These are phyloP conservation scores for Rosa hybrid DNA, from an alignment of 331 rosid genomes.

Conservation along the genomic window DNA sequence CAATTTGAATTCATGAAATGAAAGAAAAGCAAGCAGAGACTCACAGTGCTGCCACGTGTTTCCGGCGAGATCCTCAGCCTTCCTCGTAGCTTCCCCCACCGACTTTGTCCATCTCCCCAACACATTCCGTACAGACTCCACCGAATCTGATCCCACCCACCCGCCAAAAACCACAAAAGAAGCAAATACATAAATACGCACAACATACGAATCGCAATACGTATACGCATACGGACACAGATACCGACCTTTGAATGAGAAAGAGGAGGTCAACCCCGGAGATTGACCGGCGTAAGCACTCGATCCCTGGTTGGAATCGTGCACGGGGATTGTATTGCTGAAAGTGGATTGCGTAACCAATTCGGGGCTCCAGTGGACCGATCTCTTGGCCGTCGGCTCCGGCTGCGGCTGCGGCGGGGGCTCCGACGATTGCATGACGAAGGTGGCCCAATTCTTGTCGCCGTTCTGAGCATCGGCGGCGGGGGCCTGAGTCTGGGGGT, in stretches of 20 bases:
- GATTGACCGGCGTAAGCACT: constrained; percentile 39
- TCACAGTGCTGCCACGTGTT: constrained; percentile 95
- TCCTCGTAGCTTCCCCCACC: constrained; percentile 75
- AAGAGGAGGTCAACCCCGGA: constrained; percentile 36
- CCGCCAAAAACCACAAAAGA: not conserved
- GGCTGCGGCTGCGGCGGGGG: constrained; percentile 17
- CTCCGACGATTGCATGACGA: constrained; percentile 45
- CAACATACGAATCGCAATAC: not conserved
- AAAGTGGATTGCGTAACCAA: constrained; percentile 57
- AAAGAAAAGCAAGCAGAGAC: constrained; percentile 21
- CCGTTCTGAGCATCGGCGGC: constrained; percentile 32
- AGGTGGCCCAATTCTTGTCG: constrained; percentile 34
- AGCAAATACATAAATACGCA: constrained; percentile 5
- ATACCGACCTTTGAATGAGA: constrained; percentile 53
- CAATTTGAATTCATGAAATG: not conserved
- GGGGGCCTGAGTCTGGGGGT: not conserved
- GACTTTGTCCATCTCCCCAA: constrained; percentile 74
- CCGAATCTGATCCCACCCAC: constrained; percentile 55
- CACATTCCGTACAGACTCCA: constrained; percentile 57
- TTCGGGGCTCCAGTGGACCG: constrained; percentile 89
- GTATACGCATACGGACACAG: not conserved
- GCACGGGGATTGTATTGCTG: not conserved
- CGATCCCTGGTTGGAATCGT: constrained; percentile 44
- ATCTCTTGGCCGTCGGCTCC: constrained; percentile 46
- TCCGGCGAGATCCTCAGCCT: constrained; percentile 86